Conservation (phyloP, 805 yeast species). For the Torulaspora delbrueckii region DNA sequence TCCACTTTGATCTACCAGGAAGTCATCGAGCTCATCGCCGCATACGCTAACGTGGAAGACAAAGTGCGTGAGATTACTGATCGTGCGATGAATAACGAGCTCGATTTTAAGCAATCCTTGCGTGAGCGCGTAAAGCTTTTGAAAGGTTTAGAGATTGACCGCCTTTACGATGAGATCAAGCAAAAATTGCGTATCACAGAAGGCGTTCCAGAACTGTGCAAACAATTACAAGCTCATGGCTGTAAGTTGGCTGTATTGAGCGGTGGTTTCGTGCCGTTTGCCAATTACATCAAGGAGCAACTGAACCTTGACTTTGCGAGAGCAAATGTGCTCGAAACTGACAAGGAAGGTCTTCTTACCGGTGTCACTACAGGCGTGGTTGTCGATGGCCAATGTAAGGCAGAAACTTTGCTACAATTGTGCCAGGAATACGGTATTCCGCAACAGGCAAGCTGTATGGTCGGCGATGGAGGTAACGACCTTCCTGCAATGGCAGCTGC, state of each 20-base stretch:
- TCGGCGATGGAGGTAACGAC: slow-evolving; percentile 98
- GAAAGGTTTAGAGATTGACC: slow-evolving; percentile 68
- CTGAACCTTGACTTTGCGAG: slow-evolving; percentile 79
- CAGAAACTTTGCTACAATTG: slow-evolving; percentile 59
- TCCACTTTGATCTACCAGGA: slow-evolving; percentile 94
- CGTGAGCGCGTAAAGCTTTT: slow-evolving; percentile 70
- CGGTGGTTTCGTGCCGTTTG: slow-evolving; percentile 93
- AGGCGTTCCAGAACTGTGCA: slow-evolving; percentile 73
- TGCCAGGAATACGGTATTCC: slow-evolving; percentile 52
- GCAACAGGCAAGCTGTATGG: slow-evolving; percentile 60
- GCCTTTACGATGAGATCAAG: slow-evolving; percentile 76
- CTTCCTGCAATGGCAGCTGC: slow-evolving; percentile 86
- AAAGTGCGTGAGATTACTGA: slow-evolving; percentile 86
- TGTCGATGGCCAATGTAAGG: slow-evolving; percentile 84
- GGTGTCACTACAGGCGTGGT: slow-evolving; percentile 77
- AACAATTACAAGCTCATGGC: slow-evolving; percentile 55
- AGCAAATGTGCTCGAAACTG: slow-evolving; percentile 66
- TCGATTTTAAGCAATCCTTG: slow-evolving; percentile 82
- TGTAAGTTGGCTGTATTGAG: slow-evolving; percentile 79
- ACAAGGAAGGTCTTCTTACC: slow-evolving; percentile 46
- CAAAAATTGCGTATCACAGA: slow-evolving; percentile 67
- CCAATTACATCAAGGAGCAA: slow-evolving; percentile 61
- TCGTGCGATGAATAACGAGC: slow-evolving; percentile 94
- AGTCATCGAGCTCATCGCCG: slow-evolving; percentile 93
- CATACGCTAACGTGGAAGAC: slow-evolving; percentile 83